Base-by-base conservation (phyloP, 169 alveolate genomes). In the Hepatocystis sp. region DNA sequence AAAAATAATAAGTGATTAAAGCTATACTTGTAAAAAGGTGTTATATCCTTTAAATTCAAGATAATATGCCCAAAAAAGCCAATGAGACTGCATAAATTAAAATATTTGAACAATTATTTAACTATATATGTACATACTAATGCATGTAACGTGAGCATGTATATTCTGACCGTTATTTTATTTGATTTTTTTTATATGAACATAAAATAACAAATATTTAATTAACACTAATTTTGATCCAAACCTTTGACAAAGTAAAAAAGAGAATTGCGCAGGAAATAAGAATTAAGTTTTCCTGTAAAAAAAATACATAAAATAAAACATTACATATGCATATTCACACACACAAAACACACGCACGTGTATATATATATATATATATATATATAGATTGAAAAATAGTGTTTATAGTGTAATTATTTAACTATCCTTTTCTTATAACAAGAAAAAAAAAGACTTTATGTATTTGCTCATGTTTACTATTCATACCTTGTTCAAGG, bases 11-110 rank as follows among this genome's bases (percentile, higher is more conserved):
- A 0, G 36, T 34, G 7, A 23, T 27, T 15, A 52, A 76, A 15
- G 25, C 4, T 32, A 28, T 81, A 81, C 89, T 44, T 49, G 67
- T 46, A 81, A 13, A 63, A 81, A 81, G 66, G 89, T 28, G 13
- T 81, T 81, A 63, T 81, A 81, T 30, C 89, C 89, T 36, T 63
- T 61, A 40, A 61, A 81, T 64, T 81, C 89, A 64, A 81, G 89
- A 47, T 47, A 63, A 63, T 81, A 81, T 0, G 89, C 89, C 89
- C 89, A 81, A 27, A 61, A 61, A 39, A 81, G 67, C 89, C 89
- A 81, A 17, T 81, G 51, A 3, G 67, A 21, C 89, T 81, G 58
- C 42, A 66, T 28, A 27, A 23, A 49, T 46, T 17, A 55, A 47
- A 46, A 44, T 40, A 17, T 32, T 21, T 0, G 30, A 27, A 55